Conservation (phyloP, 1,284 basidiomycete genomes). For the Golubevia pallescens region DNA sequence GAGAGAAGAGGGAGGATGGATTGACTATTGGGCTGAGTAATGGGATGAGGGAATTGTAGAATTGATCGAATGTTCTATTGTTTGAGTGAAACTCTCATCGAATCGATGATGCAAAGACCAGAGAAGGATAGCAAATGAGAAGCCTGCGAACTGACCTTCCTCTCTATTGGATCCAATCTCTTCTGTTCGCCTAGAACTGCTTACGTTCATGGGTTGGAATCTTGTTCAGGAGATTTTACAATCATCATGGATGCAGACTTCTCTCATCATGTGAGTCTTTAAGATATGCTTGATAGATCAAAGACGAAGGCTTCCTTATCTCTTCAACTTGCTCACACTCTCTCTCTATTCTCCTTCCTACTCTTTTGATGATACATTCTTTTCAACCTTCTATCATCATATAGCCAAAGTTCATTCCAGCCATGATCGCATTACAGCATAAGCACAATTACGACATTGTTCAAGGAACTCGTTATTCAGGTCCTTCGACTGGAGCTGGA, state of each 20-base stretch:
- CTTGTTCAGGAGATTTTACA: conserved; percentile 87
- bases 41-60: too few relatives aligned
- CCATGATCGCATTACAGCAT: conserved; percentile 34
- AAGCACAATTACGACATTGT: conserved; percentile 35
- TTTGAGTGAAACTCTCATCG: too few relatives aligned
- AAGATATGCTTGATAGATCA: too few relatives aligned
- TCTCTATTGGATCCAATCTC: too few relatives aligned
- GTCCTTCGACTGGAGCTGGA: conserved; percentile 38
- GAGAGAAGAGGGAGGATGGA: too few relatives aligned
- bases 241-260: conserved; percentile 98
- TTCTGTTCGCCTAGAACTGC: conserved; percentile 72
- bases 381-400: too few relatives aligned
- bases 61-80: too few relatives aligned
- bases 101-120: too few relatives aligned
- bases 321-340: neutral
- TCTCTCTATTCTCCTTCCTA: neutral
- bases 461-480: conserved; percentile 42
- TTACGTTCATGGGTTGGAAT: conserved; percentile 87
- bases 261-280: conserved; percentile 79
- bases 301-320: too few relatives aligned
- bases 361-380: neutral
- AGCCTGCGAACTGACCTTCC: too few relatives aligned
- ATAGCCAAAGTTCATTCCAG: conserved; percentile 39
- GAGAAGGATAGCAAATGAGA: too few relatives aligned
- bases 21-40: too few relatives aligned